Conservation (phyloP, 148 eudicot species). For the Amaranthus hypochondriacus region DNA sequence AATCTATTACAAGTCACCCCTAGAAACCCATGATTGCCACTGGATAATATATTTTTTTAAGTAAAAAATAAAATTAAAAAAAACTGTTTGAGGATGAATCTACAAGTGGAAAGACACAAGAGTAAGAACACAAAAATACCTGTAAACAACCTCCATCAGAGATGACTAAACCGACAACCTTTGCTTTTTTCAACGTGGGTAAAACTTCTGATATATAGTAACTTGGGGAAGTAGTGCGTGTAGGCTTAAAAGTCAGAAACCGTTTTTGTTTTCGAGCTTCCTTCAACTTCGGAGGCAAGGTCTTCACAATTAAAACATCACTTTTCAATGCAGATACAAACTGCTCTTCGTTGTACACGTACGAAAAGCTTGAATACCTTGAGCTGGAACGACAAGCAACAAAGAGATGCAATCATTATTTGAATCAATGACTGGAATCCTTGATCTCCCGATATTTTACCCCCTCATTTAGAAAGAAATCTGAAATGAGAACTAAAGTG, state of each 20-base stretch:
- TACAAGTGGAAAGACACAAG: background rate
- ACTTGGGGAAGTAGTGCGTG: constrained; percentile 49
- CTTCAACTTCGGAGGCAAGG: constrained; percentile 60
- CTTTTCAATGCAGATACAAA: constrained; percentile 64
- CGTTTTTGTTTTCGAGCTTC: constrained; percentile 67
- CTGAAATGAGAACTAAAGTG: constrained; percentile 9
- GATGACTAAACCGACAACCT: constrained; percentile 77
- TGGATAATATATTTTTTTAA: too few species aligned
- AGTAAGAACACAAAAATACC: constrained; percentile 36
- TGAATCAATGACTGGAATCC: constrained; percentile 8
- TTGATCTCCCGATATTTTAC: background rate
- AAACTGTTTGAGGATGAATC: too few species aligned
- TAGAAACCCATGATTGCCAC: too few species aligned
- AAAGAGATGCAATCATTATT: constrained; percentile 20
- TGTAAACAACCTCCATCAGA: constrained; percentile 88
- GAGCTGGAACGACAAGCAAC: constrained; percentile 49
- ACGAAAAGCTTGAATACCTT: constrained; percentile 79
- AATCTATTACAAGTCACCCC: too few species aligned
- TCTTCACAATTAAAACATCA: constrained; percentile 69
- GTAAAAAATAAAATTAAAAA: too few species aligned
- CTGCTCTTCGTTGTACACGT: constrained; percentile 80
- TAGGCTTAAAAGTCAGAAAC: constrained; percentile 73
- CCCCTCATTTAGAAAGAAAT: constrained; percentile 6
- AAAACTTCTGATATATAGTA: constrained; percentile 62
- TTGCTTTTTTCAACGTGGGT: constrained; percentile 63